These are phyloP conservation scores for Tuber brumale DNA, from an alignment of 495 filamentous ascomycete species.

Conservation along the genomic window DNA sequence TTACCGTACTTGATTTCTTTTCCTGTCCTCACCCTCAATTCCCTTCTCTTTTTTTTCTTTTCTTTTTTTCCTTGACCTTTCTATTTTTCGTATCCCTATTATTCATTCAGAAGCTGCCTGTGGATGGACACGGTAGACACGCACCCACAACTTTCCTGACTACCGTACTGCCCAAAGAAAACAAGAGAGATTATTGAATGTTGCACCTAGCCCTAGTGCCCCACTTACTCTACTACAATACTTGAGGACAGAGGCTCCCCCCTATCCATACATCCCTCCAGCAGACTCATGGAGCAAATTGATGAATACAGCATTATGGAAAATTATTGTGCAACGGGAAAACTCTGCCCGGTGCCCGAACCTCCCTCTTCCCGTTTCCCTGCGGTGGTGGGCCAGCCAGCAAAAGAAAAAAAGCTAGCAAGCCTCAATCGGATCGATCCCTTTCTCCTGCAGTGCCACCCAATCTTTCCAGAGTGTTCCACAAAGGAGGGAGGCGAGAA, in stretches of 20 bases:
- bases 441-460: not conserved
- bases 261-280: too few species aligned
- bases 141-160: not conserved
- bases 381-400: not conserved
- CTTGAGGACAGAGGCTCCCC: too few species aligned
- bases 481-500: not conserved
- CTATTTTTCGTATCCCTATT: not conserved
- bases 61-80: not conserved
- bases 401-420: not conserved
- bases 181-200: not conserved
- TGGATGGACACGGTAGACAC: not conserved
- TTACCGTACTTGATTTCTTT: not conserved
- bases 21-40: not conserved
- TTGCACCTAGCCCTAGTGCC: not conserved
- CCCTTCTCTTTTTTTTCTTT: not conserved
- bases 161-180: not conserved
- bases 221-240: not conserved
- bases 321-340: not conserved
- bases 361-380: not conserved
- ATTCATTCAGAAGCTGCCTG: not conserved
- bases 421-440: not conserved
- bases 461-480: conserved; percentile 1
- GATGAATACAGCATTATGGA: not conserved
- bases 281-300: not conserved
- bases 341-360: not conserved